Evolutionary conservation across 257 asterid genomes (phyloP).

Genomic region (Jacaranda copaia): DNA sequence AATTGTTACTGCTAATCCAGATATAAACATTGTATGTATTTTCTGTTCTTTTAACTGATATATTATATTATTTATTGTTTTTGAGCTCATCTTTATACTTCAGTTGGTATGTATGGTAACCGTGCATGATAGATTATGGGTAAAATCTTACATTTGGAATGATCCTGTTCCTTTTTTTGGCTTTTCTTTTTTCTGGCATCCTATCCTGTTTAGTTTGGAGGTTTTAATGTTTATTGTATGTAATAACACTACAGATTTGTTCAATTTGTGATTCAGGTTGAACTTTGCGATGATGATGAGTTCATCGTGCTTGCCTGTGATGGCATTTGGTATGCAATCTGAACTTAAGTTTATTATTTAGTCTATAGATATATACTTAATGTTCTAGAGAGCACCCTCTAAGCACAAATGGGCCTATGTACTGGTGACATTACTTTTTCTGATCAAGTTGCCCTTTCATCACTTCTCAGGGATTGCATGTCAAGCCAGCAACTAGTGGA

Average conservation of each 20-base stretch:
- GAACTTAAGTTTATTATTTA: slow-evolving; percentile 24
- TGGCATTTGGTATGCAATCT: slow-evolving; percentile 85
- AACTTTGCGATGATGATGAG: slow-evolving; percentile 88
- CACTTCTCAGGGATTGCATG: slow-evolving; percentile 89
- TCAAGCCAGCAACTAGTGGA: slow-evolving; percentile 96
- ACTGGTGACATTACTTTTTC: too few relatives aligned
- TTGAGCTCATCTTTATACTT: slow-evolving; percentile 12
- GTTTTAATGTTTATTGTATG: slow-evolving; percentile 5
- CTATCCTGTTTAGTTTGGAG: too few relatives aligned
- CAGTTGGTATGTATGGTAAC: background rate
- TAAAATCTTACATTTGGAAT: background rate
- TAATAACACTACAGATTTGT: slow-evolving; percentile 26
- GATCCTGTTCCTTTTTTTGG: background rate
- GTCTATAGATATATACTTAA: background rate
- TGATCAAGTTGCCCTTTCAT: slow-evolving; percentile 14
- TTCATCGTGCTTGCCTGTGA: slow-evolving; percentile 96
- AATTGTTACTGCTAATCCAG: slow-evolving; percentile 93
- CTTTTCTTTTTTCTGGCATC: background rate
- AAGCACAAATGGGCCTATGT: background rate
- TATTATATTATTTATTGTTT: background rate
- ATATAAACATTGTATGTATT: slow-evolving; percentile 70
- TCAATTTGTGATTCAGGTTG: slow-evolving; percentile 63
- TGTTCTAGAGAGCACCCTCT: slow-evolving; percentile 6
- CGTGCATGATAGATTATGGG: background rate
- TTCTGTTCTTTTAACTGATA: background rate